Evolutionary conservation across 2,329 filamentous ascomycete genomes (phyloP).

Genomic region (Aspergillus puulaauensis): DNA sequence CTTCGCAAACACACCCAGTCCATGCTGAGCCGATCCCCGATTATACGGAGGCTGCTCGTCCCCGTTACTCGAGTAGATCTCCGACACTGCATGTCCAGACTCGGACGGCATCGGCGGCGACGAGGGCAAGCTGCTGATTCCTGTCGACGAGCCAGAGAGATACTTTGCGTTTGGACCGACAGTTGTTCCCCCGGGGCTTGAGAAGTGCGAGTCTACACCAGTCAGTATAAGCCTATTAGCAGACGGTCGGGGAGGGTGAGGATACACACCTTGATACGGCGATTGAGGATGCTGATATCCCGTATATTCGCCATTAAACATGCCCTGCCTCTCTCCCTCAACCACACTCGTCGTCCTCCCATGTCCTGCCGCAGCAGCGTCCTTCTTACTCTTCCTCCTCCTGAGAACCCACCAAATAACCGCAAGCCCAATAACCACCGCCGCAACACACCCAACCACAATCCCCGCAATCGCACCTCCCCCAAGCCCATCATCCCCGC

Average conservation of each 20-base stretch:
- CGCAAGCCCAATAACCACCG: not conserved
- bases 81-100: not conserved
- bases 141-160: not conserved
- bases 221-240: not conserved
- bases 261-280: not conserved
- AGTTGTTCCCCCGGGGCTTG: not conserved
- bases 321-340: not conserved
- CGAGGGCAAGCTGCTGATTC: not conserved
- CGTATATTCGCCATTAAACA: not conserved
- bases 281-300: not conserved
- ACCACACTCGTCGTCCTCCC: too few relatives aligned
- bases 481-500: not conserved
- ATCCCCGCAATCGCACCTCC: constrained; percentile 3
- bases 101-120: not conserved
- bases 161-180: not conserved
- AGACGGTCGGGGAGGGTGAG: too few relatives aligned
- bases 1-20: not conserved
- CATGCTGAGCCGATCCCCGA: not conserved
- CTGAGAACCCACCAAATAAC: not conserved
- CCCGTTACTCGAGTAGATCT: not conserved
- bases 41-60: not conserved
- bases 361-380: too few relatives aligned
- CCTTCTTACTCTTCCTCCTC: not conserved
- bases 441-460: not conserved
- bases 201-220: not conserved